Conservation (phyloP, 2,329 filamentous ascomycete species). For the Pseudomassariella vexata region DNA sequence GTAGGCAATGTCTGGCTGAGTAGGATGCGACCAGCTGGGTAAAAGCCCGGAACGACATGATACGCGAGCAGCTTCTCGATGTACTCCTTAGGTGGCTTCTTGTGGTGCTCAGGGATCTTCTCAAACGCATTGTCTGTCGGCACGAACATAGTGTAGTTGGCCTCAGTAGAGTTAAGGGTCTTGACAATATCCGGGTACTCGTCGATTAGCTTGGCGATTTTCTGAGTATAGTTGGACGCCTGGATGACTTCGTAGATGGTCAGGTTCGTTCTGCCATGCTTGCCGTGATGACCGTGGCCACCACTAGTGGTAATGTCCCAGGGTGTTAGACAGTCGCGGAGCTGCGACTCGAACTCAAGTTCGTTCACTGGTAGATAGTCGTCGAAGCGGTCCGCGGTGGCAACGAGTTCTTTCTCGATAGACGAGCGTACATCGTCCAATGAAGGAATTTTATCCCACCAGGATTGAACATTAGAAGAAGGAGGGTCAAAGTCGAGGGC, state of each 20-base stretch:
- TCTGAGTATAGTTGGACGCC: slow-evolving; percentile 69
- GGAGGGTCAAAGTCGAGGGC: slow-evolving; percentile 13
- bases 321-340: no score
- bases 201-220: slow-evolving; percentile 69
- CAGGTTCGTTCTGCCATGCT: slow-evolving; percentile 46
- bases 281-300: slow-evolving; percentile 17
- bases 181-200: slow-evolving; percentile 67
- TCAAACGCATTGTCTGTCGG: slow-evolving; percentile 74
- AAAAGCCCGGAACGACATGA: slow-evolving; percentile 65
- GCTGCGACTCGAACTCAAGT: slow-evolving; percentile 13
- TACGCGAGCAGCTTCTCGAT: slow-evolving; percentile 67
- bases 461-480: slow-evolving; percentile 7
- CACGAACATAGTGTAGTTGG: slow-evolving; percentile 77
- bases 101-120: slow-evolving; percentile 41
- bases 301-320: no score
- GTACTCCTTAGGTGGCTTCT: slow-evolving; percentile 63
- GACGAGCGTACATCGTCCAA: slow-evolving; percentile 12
- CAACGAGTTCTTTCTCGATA: slow-evolving; percentile 9
- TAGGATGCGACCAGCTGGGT: slow-evolving; percentile 61
- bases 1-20: slow-evolving; percentile 71
- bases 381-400: slow-evolving; percentile 12
- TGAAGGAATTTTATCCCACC: slow-evolving; percentile 10
- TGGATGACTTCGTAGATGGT: slow-evolving; percentile 78
- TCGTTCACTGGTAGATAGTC: slow-evolving; percentile 10
- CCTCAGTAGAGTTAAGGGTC: slow-evolving; percentile 65